phyloP scores from a whole-genome alignment of 164 flowering plant species.

The grape (Vitis vinifera) region ASM3070453v1 NC_081809.1:26818001-26818500 shows the following conservation, averaged over 20 bases:
- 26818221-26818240: constrained; percentile 58
- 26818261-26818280: constrained; percentile 42
- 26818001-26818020: constrained; percentile 71
- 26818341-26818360: constrained; percentile 52
- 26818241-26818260: constrained; percentile 55
- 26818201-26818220: constrained; percentile 80
- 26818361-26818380: constrained; percentile 46
- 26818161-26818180: constrained; percentile 62
- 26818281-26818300: constrained; percentile 53
- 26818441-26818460: constrained; percentile 52
- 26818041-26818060: constrained; percentile 58
- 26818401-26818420: constrained; percentile 73
- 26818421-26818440: constrained; percentile 69
- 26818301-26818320: constrained; percentile 82
- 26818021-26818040: constrained; percentile 62
- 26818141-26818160: constrained; percentile 50
- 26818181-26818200: constrained; percentile 71
- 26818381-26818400: constrained; percentile 54
- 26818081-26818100: constrained; percentile 70
- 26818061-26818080: constrained; percentile 55
- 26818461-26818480: constrained; percentile 66
- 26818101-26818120: constrained; percentile 64
- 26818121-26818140: constrained; percentile 52
- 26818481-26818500: constrained; percentile 49
- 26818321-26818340: constrained; percentile 79